These are phyloP conservation scores for Aristolochia fimbriata DNA, from an alignment of 164 flowering plant genomes.

Conservation along the genomic window DNA sequence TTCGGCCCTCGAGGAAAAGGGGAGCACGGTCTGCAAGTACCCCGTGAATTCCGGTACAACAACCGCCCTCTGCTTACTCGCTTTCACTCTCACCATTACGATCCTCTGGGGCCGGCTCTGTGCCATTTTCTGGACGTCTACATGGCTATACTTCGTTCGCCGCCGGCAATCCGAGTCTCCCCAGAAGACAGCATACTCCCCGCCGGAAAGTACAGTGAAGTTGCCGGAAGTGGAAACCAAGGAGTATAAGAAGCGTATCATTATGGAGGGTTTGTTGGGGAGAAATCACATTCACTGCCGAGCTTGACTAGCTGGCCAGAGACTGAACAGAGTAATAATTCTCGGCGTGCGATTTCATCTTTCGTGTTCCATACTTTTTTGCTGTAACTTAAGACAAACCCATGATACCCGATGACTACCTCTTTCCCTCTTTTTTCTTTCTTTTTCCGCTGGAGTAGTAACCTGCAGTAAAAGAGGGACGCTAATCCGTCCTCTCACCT, in stretches of 20 bases:
- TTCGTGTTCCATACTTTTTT: conserved; percentile 1
- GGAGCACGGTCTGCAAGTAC: background rate
- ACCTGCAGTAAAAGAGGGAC: no score
- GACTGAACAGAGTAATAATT: background rate
- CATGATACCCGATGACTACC: no score
- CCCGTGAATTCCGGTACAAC: background rate
- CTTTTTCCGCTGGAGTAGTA: no score
- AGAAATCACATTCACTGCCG: background rate
- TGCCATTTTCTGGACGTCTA: conserved; percentile 9
- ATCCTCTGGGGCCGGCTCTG: conserved; percentile 8
- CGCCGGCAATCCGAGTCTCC: background rate
- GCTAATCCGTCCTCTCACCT: no score
- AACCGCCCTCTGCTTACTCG: background rate
- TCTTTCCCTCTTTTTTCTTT: no score
- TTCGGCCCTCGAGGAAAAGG: no score
- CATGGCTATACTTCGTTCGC: conserved; percentile 3
- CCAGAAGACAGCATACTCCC: background rate
- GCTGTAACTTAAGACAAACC: background rate
- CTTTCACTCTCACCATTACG: conserved; percentile 4
- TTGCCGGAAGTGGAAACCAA: background rate
- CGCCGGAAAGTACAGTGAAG: background rate
- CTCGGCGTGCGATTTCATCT: background rate
- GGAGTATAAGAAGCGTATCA: conserved; percentile 1
- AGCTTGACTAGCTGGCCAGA: background rate
- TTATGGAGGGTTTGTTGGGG: conserved; percentile 4